A percentile compares a stretch with the other conserved stretches of the same genome.
Conservation (phyloP, 1,284 basidiomycete species). For the Pholiota adiposa region DNA sequence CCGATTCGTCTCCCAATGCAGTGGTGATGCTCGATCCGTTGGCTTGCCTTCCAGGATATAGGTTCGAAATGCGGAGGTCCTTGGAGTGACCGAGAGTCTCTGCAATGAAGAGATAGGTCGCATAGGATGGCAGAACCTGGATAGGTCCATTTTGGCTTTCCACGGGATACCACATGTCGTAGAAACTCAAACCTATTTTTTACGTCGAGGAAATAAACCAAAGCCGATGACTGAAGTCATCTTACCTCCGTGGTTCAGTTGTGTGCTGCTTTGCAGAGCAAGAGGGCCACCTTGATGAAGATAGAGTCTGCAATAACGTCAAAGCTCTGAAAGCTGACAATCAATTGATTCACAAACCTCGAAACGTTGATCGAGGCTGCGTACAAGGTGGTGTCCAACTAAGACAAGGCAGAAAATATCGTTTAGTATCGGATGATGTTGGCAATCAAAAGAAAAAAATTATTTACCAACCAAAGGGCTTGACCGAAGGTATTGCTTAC, state of each 20-base stretch:
- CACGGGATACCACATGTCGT: constrained; percentile 52
- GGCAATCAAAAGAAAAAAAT: not conserved
- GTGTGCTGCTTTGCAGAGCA: constrained; percentile 50
- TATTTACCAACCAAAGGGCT: constrained; percentile 50
- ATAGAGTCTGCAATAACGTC: constrained; percentile 39
- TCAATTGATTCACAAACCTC: constrained; percentile 30
- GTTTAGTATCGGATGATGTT: not conserved
- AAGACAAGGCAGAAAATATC: not conserved
- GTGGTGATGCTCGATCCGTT: constrained; percentile 57
- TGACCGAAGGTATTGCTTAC: constrained; percentile 58
- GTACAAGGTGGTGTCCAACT: constrained; percentile 52
- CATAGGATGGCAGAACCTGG: constrained; percentile 54
- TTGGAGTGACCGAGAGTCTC: constrained; percentile 49
- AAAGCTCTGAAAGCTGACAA: not conserved
- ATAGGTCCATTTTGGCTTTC: constrained; percentile 51
- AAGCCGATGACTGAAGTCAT: too few species aligned
- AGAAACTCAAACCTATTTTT: constrained; percentile 44
- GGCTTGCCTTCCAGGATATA: constrained; percentile 51
- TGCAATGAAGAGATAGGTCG: constrained; percentile 51
- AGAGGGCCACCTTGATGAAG: constrained; percentile 56
- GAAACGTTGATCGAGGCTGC: constrained; percentile 56
- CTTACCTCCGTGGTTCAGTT: constrained; percentile 51
- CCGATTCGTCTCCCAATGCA: constrained; percentile 46
- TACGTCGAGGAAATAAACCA: too few species aligned
- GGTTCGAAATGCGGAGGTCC: constrained; percentile 46